phyloP scores from a whole-genome alignment of 805 yeast species.

The Gaillardinia entomophila region DNA sequence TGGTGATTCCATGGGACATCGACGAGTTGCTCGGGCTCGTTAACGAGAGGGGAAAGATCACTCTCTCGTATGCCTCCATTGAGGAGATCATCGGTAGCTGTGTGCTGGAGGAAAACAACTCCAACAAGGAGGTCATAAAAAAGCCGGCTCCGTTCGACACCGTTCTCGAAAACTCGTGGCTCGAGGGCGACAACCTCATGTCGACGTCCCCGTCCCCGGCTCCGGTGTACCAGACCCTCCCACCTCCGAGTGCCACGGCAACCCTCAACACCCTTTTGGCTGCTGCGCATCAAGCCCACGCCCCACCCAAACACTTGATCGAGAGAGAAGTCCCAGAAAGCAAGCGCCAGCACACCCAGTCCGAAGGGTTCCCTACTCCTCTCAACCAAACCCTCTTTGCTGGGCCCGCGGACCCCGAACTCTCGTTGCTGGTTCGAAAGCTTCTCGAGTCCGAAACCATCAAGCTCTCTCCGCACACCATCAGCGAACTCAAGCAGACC shows the following conservation, averaged over 20 bases:
- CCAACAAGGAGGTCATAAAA: constrained; percentile 20
- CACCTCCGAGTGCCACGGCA: no score
- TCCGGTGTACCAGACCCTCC: no score
- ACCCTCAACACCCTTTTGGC: no score
- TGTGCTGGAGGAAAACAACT: constrained; percentile 43
- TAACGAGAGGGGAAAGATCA: constrained; percentile 36
- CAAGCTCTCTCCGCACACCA: constrained; percentile 12
- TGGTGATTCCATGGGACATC: constrained; percentile 53
- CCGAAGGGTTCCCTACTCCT: no score
- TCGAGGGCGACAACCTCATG: no score
- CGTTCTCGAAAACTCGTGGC: constrained; percentile 5
- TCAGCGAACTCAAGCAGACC: constrained; percentile 21
- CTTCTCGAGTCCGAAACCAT: no score
- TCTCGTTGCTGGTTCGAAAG: no score
- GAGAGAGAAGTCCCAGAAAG: no score
- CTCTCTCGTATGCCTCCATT: constrained; percentile 47
- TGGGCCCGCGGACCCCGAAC: no score
- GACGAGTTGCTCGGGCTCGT: constrained; percentile 48
- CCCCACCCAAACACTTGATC: no score
- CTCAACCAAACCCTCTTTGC: background rate
- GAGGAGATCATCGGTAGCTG: constrained; percentile 60
- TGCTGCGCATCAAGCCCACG: no score
- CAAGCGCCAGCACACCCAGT: background rate
- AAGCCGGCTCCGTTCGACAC: constrained; percentile 1
- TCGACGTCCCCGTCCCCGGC: no score